Base-by-base conservation (phyloP, 805 yeast species). In the Pichia rugopelliculosa region DNA sequence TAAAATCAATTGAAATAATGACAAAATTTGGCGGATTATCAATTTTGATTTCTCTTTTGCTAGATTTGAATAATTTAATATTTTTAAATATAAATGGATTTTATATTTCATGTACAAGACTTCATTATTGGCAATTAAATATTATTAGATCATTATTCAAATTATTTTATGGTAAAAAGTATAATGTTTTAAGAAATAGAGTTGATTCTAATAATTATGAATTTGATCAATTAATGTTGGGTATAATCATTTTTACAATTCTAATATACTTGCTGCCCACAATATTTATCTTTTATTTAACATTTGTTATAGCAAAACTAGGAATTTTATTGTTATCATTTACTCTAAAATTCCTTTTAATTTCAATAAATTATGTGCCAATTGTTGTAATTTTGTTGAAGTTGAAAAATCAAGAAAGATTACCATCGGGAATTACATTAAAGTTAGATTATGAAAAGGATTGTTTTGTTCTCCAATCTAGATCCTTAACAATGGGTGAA, bases 131-230 rank as follows among this genome's bases (percentile, higher is more conserved):
- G 75, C 96, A 87, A 57, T 63, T 85, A 20, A 74, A 74, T 36
- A 75, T 82, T 8, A 64, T 93, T 50, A 69, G 71, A 44, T 87
- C 96, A 12, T 70, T 93, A 47, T 86, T 87, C 65, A 82, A 88
- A 53, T 69, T 95, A 39, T 91, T 93, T 57, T 75, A 91, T 47
- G 99, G 99, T 1, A 85, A 84, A 64, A 89, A 90, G 64, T 83
- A 80, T 55, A 93, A 93, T 59, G 80, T 84, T 4, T 68, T 93
- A 57, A 76, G 98, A 55, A 74, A 86, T 47, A 80, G 99, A 70
- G 80, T 89, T 27, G 99, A 93, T 62, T 79, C 82, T 23, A 80
- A 89, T 52, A 79, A 84, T 60, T 91, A 86, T 62, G 91, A 86
- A 50, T 69, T 91, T 22, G 96, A 90, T 61, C 96, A 90, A 59